phyloP scores from a whole-genome alignment of 2,329 filamentous ascomycete species.

The Pseudogymnoascus sp. region DNA sequence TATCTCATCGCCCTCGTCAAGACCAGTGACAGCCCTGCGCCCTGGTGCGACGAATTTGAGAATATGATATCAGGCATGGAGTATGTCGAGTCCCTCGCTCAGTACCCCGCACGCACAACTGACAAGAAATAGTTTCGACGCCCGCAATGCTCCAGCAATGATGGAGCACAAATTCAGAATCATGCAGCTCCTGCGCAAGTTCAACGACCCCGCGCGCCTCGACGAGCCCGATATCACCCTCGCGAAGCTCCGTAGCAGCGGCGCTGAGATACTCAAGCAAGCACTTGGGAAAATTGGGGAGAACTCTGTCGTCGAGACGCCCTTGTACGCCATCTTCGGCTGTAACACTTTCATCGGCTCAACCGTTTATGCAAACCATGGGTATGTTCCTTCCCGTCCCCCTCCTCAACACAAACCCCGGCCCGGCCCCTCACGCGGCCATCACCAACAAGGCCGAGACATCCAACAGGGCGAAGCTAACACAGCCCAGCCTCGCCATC shows the following conservation, averaged over 20 bases:
- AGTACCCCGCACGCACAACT: neutral
- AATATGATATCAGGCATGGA: conserved; percentile 23
- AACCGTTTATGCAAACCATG: conserved; percentile 18
- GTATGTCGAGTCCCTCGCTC: conserved; percentile 11
- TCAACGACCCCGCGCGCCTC: conserved; percentile 18
- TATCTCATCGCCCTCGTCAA: conserved; percentile 5
- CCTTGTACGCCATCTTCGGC: conserved; percentile 20
- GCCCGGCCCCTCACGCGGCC: neutral
- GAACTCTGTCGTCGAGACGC: conserved; percentile 17
- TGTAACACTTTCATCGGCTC: conserved; percentile 20
- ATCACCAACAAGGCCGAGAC: neutral
- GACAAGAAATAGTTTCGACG: neutral
- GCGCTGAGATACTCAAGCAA: conserved; percentile 14
- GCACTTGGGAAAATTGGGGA: conserved; percentile 17
- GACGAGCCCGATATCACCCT: conserved; percentile 14
- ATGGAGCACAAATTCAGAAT: conserved; percentile 13
- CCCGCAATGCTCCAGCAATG: conserved; percentile 10
- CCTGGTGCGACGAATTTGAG: conserved; percentile 19
- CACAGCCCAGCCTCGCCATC: conserved; percentile 18
- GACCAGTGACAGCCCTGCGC: conserved; percentile 7
- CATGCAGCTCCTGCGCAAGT: conserved; percentile 13
- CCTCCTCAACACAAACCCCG: neutral
- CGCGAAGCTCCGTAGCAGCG: conserved; percentile 14
- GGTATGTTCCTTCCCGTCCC: conserved; percentile 13
- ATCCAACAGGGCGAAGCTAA: neutral